A percentile compares a stretch with the other conserved stretches of the same genome.
These are phyloP conservation scores for Trypanosoma cruzi DNA, from an alignment of 208 protist species.

Conservation along the genomic window DNA sequence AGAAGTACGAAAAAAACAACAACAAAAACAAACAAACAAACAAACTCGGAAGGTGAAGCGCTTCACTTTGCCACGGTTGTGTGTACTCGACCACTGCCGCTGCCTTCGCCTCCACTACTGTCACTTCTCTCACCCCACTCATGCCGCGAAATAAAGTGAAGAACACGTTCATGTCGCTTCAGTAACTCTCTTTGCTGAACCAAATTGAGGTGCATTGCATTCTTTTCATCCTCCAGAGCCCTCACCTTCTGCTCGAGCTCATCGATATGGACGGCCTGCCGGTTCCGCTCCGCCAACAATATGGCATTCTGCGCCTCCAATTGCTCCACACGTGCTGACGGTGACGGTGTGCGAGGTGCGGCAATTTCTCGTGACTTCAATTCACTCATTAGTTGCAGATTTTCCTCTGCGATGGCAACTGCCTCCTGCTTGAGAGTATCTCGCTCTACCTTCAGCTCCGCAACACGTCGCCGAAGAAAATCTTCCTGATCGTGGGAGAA, in stretches of 20 bases:
- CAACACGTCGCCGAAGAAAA: background rate
- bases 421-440: slow-evolving; percentile 6
- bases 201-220: background rate
- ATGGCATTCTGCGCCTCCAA: slow-evolving; percentile 12
- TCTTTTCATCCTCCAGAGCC: background rate
- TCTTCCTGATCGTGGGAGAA: background rate
- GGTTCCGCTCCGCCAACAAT: slow-evolving; percentile 6
- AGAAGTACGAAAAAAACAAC: background rate
- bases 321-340: background rate
- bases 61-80: background rate
- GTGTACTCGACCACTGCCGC: background rate
- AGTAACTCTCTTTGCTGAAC: background rate
- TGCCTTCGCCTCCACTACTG: background rate
- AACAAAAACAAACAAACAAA: slow-evolving; percentile 1
- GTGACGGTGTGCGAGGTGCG: background rate
- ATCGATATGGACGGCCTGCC: slow-evolving; percentile 6
- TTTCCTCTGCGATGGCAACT: slow-evolving; percentile 6
- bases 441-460: slow-evolving; percentile 3
- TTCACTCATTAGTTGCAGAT: slow-evolving; percentile 14
- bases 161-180: slow-evolving; percentile 7
- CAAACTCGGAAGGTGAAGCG: no score
- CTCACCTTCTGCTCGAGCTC: slow-evolving; percentile 10
- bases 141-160: slow-evolving; percentile 6
- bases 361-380: slow-evolving; percentile 2
- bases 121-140: background rate